Conservation (phyloP, 371 early-diverging fungal species). For the Haplosporangium sp. region DNA sequence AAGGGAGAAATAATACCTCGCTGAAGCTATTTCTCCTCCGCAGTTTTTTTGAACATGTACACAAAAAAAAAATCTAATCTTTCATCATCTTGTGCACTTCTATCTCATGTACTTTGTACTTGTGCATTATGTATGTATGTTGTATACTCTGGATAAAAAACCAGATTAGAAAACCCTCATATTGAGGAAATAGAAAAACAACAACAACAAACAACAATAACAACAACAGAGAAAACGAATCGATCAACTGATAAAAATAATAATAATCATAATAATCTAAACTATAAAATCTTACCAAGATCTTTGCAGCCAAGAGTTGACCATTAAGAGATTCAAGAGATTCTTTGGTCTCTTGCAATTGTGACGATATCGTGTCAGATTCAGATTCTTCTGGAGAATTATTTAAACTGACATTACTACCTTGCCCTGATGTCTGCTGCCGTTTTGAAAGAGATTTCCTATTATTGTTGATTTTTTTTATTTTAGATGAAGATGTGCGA, state of each 20-base stretch:
- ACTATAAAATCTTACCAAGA: slow-evolving; percentile 36
- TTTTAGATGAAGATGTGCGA: slow-evolving; percentile 1
- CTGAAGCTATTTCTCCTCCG: too few species aligned
- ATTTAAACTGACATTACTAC: slow-evolving; percentile 38
- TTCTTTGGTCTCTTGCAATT: slow-evolving; percentile 38
- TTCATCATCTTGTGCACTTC: too few species aligned
- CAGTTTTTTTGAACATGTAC: too few species aligned
- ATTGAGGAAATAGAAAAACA: not conserved
- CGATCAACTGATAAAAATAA: not conserved
- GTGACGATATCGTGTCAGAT: slow-evolving; percentile 11
- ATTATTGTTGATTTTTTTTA: not conserved
- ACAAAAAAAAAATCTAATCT: too few species aligned
- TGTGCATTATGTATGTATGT: too few species aligned
- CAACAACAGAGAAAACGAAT: not conserved
- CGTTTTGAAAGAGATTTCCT: slow-evolving; percentile 46
- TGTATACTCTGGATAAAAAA: not conserved
- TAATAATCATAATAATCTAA: not conserved
- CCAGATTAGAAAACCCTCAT: not conserved
- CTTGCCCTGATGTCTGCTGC: slow-evolving; percentile 36
- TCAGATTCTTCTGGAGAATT: slow-evolving; percentile 26
- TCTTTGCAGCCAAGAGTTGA: slow-evolving; percentile 52
- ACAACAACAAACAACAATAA: not conserved
- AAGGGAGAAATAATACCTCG: too few species aligned
- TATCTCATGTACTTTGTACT: too few species aligned
- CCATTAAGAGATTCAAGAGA: slow-evolving; percentile 44